These are phyloP conservation scores for Metarhizium guizhouense DNA, from an alignment of 2,329 filamentous ascomycete species.

Conservation along the genomic window DNA sequence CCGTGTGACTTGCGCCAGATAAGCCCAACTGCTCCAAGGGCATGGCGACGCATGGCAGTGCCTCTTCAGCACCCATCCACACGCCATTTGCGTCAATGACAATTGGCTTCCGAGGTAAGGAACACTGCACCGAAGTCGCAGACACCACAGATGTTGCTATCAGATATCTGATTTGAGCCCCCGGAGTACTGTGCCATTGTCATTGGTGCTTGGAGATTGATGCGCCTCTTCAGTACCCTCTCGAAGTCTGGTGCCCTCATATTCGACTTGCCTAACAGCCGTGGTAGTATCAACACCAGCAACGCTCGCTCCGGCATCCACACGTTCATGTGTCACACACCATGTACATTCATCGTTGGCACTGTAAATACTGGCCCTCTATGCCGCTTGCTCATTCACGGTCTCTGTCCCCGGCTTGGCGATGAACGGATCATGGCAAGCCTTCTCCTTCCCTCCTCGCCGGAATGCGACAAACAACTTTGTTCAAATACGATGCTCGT, in stretches of 20 bases:
- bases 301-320: neutral
- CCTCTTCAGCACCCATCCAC: neutral
- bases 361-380: no score
- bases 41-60: neutral
- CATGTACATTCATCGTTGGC: no score
- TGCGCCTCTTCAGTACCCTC: neutral
- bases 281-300: neutral
- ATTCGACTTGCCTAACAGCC: neutral
- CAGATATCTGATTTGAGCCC: neutral
- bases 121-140: neutral
- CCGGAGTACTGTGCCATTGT: neutral
- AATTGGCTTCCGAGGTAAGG: neutral
- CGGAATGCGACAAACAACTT: neutral
- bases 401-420: no score
- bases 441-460: neutral
- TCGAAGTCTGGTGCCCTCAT: neutral
- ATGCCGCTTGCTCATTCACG: no score
- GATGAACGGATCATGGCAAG: neutral
- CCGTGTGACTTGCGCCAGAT: slow-evolving; percentile 5
- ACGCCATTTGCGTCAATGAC: no score
- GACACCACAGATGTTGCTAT: neutral
- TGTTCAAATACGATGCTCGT: neutral
- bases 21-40: slow-evolving; percentile 2
- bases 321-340: neutral
- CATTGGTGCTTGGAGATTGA: neutral